Conservation (phyloP, 106 monocot genomes). For the Acorus gramineus region DNA sequence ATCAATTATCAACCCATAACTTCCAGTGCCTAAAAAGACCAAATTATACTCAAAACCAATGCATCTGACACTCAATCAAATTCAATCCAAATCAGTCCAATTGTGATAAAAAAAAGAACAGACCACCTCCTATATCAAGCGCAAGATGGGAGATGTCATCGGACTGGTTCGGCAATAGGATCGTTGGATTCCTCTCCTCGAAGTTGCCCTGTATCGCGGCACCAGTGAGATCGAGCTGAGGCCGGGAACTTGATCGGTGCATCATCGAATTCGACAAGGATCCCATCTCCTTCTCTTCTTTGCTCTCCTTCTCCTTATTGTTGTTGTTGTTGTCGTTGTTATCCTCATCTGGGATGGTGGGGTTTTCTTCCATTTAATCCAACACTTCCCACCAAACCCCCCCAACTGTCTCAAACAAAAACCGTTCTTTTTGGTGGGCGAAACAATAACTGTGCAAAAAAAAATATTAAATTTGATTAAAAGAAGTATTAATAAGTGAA, state of each 20-base stretch:
- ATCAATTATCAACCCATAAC: too few relatives aligned
- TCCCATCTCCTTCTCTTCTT: constrained; percentile 20
- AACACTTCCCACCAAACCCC: too few relatives aligned
- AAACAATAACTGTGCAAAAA: too few relatives aligned
- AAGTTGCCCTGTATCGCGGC: constrained; percentile 82
- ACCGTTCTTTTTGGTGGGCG: too few relatives aligned
- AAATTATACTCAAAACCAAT: too few relatives aligned
- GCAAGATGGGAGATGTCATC: constrained; percentile 95
- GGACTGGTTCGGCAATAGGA: constrained; percentile 89
- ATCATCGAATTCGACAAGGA: constrained; percentile 13
- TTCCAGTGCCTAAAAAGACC: too few relatives aligned
- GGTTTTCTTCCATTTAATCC: too few relatives aligned
- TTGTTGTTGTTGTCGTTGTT: constrained; percentile 1
- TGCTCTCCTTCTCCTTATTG: constrained; percentile 6
- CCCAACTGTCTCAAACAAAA: too few relatives aligned
- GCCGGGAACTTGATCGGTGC: constrained; percentile 73
- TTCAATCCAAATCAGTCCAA: neutral
- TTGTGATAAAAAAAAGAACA: neutral
- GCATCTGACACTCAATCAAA: too few relatives aligned
- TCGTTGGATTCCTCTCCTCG: constrained; percentile 87
- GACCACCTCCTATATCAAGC: constrained; percentile 81
- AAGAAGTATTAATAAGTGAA: too few relatives aligned
- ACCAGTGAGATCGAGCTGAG: constrained; percentile 73
- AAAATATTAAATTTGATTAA: too few relatives aligned
- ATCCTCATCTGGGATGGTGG: constrained; percentile 1